Base-by-base conservation (phyloP, 495 filamentous ascomycete species). In the Penicillium ucsense region DNA sequence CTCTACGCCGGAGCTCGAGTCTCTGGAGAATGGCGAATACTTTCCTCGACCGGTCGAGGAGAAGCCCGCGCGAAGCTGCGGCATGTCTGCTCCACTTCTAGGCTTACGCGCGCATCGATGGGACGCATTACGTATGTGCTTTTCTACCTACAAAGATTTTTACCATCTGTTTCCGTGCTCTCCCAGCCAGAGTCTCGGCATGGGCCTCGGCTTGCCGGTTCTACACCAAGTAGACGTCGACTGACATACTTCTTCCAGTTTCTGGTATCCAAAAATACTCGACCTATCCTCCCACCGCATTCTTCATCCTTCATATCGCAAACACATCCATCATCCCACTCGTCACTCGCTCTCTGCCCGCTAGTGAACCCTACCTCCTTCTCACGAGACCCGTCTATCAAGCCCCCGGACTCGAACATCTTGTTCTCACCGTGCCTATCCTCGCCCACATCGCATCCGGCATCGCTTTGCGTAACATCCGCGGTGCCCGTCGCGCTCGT, bases 241-340 rank as follows among this genome's bases (percentile, higher is more conserved):
- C 20, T 20, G 2, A 20, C 20, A 20, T 20, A 20, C 20, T 20
- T 20, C 20, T 2, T 20, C 20, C 58, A 94, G 88, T 95, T 52
- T 76, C 76, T 27, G 83, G 85, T 39, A 70, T 90, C 31, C 90
- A 95, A 60, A 81, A 76, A 62, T 95, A 92, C 73, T 90, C 87
- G 9, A 84, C 84, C 56, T 95, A 95, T 64, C 82, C 85, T 35
- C 89, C 94, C 61, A 82, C 81, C 37, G 60, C 85, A 52, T 96
- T 91, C 76, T 71, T 81, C 41, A 67, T 78, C 43, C 66, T 91
- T 45, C 90, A 96, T 67, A 70, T 92, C 41, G 75, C 84, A 40
- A 95, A 86, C 39, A 86, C 83, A n/a, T 83, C 85, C 2, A 59
- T 89, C 36, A 79, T 88, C 32, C 86, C 86, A 0, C 78, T 90